phyloP scores from a whole-genome alignment of 257 asterid species.

The Paraleonurus japonicus region DNA sequence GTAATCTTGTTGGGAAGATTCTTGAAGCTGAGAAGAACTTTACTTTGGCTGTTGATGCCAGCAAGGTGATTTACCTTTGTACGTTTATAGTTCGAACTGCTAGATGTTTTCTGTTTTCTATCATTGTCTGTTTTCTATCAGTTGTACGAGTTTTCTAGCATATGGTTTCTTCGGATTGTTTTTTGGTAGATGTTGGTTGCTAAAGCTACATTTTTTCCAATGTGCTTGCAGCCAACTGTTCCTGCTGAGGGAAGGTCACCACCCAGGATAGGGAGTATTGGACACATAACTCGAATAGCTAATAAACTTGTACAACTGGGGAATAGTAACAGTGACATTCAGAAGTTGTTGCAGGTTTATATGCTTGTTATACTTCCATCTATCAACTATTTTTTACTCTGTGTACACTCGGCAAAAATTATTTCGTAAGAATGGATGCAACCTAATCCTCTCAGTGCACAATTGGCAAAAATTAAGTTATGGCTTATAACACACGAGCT shows the following conservation, averaged over 20 bases:
- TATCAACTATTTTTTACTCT: background rate
- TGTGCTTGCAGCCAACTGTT: slow-evolving; percentile 58
- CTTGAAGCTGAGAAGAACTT: slow-evolving; percentile 66
- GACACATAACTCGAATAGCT: slow-evolving; percentile 80
- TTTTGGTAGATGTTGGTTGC: slow-evolving; percentile 6
- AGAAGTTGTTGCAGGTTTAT: slow-evolving; percentile 66
- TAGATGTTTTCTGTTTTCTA: background rate
- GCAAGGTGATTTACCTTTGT: slow-evolving; percentile 43
- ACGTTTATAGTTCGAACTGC: background rate
- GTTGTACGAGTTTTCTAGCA: too few relatives aligned
- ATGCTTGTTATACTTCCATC: slow-evolving; percentile 4
- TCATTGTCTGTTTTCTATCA: too few relatives aligned
- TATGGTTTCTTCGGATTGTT: background rate
- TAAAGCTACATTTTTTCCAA: slow-evolving; percentile 4
- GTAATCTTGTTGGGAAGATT: slow-evolving; percentile 67
- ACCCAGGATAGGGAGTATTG: slow-evolving; percentile 83
- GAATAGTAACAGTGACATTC: slow-evolving; percentile 48
- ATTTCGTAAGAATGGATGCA: too few relatives aligned
- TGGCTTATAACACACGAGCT: background rate
- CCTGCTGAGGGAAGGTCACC: slow-evolving; percentile 60
- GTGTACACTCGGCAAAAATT: background rate
- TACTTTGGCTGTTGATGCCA: slow-evolving; percentile 42
- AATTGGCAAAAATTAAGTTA: background rate
- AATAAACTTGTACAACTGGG: slow-evolving; percentile 76
- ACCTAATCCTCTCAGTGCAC: background rate